Evolutionary conservation across 2,329 filamentous ascomycete species (phyloP).

Genomic region (Parafenestella ontariensis): DNA sequence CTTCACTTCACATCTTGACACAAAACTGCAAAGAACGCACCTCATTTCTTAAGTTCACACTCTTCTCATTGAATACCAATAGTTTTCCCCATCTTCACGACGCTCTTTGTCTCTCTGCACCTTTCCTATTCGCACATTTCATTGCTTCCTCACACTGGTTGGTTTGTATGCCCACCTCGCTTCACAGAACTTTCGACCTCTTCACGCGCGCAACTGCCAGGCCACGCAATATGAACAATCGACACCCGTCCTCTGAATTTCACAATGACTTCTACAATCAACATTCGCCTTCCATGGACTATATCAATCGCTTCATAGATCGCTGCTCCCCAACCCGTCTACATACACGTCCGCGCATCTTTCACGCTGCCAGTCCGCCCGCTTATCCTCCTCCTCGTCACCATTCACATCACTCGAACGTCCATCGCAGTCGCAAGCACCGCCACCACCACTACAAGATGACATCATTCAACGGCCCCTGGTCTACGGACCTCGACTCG

Average conservation of each 20-base stretch:
- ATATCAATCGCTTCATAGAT: slow-evolving; percentile 17
- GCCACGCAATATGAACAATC: slow-evolving; percentile 8
- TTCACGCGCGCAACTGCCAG: slow-evolving; percentile 9
- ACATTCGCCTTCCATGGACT: slow-evolving; percentile 8
- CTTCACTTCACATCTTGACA: slow-evolving; percentile 9
- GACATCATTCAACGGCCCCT: slow-evolving; percentile 34
- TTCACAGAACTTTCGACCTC: not conserved
- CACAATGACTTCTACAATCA: not conserved
- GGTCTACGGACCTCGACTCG: slow-evolving; percentile 30
- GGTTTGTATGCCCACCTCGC: slow-evolving; percentile 6
- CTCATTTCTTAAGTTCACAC: not conserved
- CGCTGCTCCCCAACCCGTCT: not conserved
- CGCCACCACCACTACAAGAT: slow-evolving; percentile 10
- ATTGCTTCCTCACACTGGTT: not conserved
- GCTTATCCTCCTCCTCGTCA: not conserved
- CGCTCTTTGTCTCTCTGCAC: not conserved
- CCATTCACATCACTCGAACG: not conserved
- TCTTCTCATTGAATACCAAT: not conserved
- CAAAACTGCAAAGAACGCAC: slow-evolving; percentile 1
- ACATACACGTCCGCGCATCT: not conserved
- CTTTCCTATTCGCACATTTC: not conserved
- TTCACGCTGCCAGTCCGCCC: not conserved
- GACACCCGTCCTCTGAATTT: not conserved
- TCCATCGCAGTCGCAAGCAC: slow-evolving; percentile 13
- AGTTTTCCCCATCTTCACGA: not conserved